Evolutionary conservation across 2,329 filamentous ascomycete species (phyloP), one percentile per base, ranked within the genome.

Genomic region (Truncatella angustata): DNA sequence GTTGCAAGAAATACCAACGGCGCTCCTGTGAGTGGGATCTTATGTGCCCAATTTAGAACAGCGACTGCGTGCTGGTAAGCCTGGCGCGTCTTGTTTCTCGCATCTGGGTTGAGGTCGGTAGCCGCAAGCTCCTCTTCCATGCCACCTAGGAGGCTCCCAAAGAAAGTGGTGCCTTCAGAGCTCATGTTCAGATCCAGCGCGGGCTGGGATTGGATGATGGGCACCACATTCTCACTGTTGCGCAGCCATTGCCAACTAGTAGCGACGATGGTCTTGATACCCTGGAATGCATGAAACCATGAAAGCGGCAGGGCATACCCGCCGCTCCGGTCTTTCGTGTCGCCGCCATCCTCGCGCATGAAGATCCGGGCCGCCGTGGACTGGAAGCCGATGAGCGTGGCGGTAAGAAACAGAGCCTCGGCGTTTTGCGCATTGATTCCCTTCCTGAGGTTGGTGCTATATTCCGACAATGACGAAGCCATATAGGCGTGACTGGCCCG

Each of bases 251-350:
- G 79, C 84, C 84, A 87, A 12, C 82, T 84, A 3, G 78, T 77
- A 18, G 83, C 79, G 0, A 86, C 83, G 30, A 87, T 75, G 2
- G 83, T 80, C 63, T 86, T 87, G 57, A 87, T 81, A 10, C 84
- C 84, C 60, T 86, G 84, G 60, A 85, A 86, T 4, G 84, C 79
- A 61, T 86, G 83, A 55, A 87, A 86, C 82, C 82, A 86, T 3
- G 80, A 76, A 39, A 86, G 67, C 0, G 84, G 84, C n/a, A 85
- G 67, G 16, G 73, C 72, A 61, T 87, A 87, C 35, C 71, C 72
- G 40, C 58, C 59, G n/a, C 66, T 63, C 3, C 69, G 63, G 24
- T 74, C 70, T 44, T 70, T 68, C 3, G 66, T 55, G 34, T 74
- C 70, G 14, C 67, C 67, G 24, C 62, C 36, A 48, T 84, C 81